Evolutionary conservation across 352 stramenopile species (phyloP).

Genomic region (Phytophthora citrophthora): DNA sequence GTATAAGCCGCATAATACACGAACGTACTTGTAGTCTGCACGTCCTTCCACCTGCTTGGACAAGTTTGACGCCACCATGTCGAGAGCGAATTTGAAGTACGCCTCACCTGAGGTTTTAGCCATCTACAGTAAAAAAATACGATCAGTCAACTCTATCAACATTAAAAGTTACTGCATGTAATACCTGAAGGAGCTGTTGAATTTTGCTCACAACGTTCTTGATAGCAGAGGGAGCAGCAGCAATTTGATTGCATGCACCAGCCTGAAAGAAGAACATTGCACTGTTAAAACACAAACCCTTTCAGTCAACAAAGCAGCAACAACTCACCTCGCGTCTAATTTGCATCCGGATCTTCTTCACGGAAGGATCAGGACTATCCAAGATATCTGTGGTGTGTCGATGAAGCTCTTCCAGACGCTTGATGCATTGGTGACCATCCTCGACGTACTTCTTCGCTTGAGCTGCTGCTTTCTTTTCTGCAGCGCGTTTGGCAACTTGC

Average conservation of each 20-base stretch:
- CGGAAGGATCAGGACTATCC: slow-evolving; percentile 44
- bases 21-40: slow-evolving; percentile 79
- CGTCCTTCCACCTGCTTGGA: slow-evolving; percentile 71
- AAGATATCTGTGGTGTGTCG: slow-evolving; percentile 53
- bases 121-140: slow-evolving; percentile 31
- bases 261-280: slow-evolving; percentile 36
- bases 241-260: slow-evolving; percentile 85
- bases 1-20: background rate
- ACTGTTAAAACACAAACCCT: background rate
- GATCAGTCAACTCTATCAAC: no score
- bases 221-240: slow-evolving; percentile 68
- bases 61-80: slow-evolving; percentile 74
- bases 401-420: slow-evolving; percentile 61
- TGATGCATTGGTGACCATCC: slow-evolving; percentile 52
- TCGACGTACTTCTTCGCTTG: slow-evolving; percentile 51
- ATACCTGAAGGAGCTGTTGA: slow-evolving; percentile 61
- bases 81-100: slow-evolving; percentile 76
- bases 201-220: slow-evolving; percentile 74
- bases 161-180: no score
- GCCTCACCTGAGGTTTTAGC: slow-evolving; percentile 57
- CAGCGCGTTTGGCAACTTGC: slow-evolving; percentile 43
- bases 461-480: slow-evolving; percentile 38
- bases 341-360: slow-evolving; percentile 76
- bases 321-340: slow-evolving; percentile 64
- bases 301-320: background rate